Percentiles rank a stretch among this genome's conserved stretches.
Conservation (phyloP, 768 basidiomycete species). For the Goffeauzyma gilvescens region DNA sequence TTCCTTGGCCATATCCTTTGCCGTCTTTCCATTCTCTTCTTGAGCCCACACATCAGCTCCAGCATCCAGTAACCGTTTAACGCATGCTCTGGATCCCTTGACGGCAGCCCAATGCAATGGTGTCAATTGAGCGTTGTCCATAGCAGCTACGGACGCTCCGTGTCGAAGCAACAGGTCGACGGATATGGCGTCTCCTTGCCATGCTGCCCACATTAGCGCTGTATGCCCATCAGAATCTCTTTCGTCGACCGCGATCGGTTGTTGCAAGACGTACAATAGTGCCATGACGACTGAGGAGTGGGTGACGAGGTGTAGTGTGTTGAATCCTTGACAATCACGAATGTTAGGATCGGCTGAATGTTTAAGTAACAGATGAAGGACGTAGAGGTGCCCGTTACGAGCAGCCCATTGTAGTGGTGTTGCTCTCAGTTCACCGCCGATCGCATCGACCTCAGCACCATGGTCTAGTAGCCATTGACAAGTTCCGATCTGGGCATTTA, state of each 20-base stretch:
- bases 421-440: conserved; percentile 81
- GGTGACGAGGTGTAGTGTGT: conserved; percentile 81
- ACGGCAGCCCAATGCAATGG: conserved; percentile 97
- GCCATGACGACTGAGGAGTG: conserved; percentile 93
- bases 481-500: conserved; percentile 79
- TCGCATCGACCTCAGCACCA: conserved; percentile 83
- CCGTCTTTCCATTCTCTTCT: conserved; percentile 66
- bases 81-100: conserved; percentile 72
- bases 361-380: conserved; percentile 75
- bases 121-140: conserved; percentile 64
- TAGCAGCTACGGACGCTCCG: conserved; percentile 56
- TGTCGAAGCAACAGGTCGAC: conserved; percentile 77
- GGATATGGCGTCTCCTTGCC: conserved; percentile 90
- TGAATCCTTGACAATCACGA: conserved; percentile 84
- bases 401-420: conserved; percentile 98
- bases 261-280: conserved; percentile 71
- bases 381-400: conserved; percentile 84
- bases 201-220: conserved; percentile 94
- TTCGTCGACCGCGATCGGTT: conserved; percentile 79
- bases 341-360: conserved; percentile 86
- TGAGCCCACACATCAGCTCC: conserved; percentile 65
- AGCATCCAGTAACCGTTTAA: conserved; percentile 63
- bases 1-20: conserved; percentile 85
- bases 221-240: conserved; percentile 85
- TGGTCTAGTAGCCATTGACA: conserved; percentile 67